Base-by-base conservation (phyloP, 495 filamentous ascomycete genomes). In the Cladorrhinum samala region DNA sequence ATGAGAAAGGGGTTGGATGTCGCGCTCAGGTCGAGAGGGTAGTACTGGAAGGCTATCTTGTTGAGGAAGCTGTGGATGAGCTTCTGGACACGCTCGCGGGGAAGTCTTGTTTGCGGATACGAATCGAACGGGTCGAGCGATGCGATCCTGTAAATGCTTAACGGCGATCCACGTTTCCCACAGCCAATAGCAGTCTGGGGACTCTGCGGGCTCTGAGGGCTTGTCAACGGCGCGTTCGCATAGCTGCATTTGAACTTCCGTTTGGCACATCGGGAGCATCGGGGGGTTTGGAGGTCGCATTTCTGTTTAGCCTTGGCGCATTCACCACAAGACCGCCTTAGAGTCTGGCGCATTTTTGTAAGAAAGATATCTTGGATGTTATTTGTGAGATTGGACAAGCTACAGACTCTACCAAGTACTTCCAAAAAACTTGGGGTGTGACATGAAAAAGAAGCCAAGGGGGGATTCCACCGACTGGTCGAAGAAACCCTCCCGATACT, bases 21-120 rank as follows among this genome's bases (percentile, higher is more conserved):
- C 2, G 68, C 49, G 48, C 67, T 74, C 7, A 78, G 55, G 36
- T 80, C 77, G 23, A 80, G 68, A 2, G 76, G 77, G 53, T 80
- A 80, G 50, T 77, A 80, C 49, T 77, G 68, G 46, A 80, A 80
- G 0, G 76, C 76, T 36, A 80, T 80, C 49, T 75, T 78, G 48
- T 72, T 64, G 25, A 77, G 61, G 43, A 80, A 80, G 58, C 65
- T 64, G 62, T 77, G 68, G 9, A 80, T 78, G 2, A 80, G 67
- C 20, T 71, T 66, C 51, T 78, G 73, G 17, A 77, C 73, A 13
- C 67, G 75, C 6, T 56, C 53, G 20, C 72, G 60, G 6, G 71
- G 70, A 19, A 80, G 68, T 43, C 74, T 70, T 3, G 77, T 80
- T 33, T 51, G 59, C 0, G 77, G 76, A 57, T 76, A 80, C 13